Base-by-base conservation (phyloP, 1,139 yeast species). In the Scheffersomyces cryptocercus region DNA sequence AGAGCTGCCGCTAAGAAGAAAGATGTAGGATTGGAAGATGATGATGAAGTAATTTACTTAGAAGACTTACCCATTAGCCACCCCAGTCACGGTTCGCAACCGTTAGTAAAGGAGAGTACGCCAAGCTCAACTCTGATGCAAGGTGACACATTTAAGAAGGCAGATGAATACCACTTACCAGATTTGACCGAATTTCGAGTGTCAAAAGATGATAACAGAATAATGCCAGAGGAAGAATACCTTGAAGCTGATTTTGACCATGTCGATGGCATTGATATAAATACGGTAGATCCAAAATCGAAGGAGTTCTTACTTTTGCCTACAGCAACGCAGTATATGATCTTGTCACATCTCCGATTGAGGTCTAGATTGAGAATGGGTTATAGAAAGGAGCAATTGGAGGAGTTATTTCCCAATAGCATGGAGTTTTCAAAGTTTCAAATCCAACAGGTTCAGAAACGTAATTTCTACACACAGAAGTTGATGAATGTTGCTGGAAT, bases 301-400 rank as follows among this genome's bases (percentile, higher is more conserved):
- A 62, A 74, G 34, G 87, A 82, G 50, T 87, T 87, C 58, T 72
- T 74, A 12, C 73, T 73, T 31, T 62, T 86, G 20, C 97, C 99
- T 0, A 68, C 85, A 43, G 80, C 91, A 0, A 85, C 96, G 0
- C 97, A 90, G 58, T 95, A 93, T 58, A 89, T 89, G 79, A 80
- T 90, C 2, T 67, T 95, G 24, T 88, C 93, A 9, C 89, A 89
- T 44, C 77, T 95, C 14, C 66, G 99, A 43, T 68, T 90, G 30
- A 77, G 89, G 49, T 91, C 98, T 0, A 70, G 99, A 44, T 77
- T 95, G 61, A 82, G 99, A 68, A 85, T 95, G 96, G 99, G 99
- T 0, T 89, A 86, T 58, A 76, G 91, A 0, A 88, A 89, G 47
- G 93, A 88, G 12, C 97, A 95, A 57, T 68, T 95, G 28, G 88